Evolutionary conservation across 2,329 filamentous ascomycete genomes (phyloP), one percentile per base, ranked within the genome.

Genomic region (Fusarium cyanostomum): DNA sequence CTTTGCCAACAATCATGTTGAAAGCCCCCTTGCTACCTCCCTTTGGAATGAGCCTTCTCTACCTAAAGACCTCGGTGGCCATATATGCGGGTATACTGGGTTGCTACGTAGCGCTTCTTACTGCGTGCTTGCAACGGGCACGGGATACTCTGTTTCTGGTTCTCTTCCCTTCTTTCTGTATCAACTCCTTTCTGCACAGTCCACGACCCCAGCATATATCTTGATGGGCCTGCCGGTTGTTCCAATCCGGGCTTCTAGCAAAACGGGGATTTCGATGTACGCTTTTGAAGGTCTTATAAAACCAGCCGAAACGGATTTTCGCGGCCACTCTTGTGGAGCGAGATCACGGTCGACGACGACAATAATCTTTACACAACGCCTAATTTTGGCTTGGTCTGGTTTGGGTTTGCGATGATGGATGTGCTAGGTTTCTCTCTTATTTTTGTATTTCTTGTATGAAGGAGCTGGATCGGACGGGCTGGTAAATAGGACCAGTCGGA

Each of bases 371-470:
- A 21, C 31, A 52, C 42, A 45, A 56, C 43, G 51, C 48, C 58
- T 44, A 51, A 26, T 27, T 37, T 57, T 52, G 44, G 34, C 52
- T 49, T 39, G 33, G 41, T 51, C 30, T 50, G 56, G 52, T 39
- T 37, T 45, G 44, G 52, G 43, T 48, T 62, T 55, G 52, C 44
- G 37, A 62, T 52, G 62, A 63, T 63, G 37, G 44, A 59, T 41
- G 44, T 62, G 57, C 43, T 53, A 38, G 52, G 53, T 59, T 53
- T 42, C 12, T 45, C 34, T 48, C 38, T 52, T 57, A 30, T 59
- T 51, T 45, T 59, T 49, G 35, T 56, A 42, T 39, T 64, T 62
- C 51, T 62, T 66, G 62, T 65, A 66, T 66, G 62, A 66, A 55
- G 52, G 57, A 49, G 48, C 62, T 58, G 62, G 52, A 66, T 54